A percentile compares a stretch with the other conserved stretches of the same genome.
Conservation (phyloP, 768 basidiomycete genomes). For the Peribolospora kevripleyi region DNA sequence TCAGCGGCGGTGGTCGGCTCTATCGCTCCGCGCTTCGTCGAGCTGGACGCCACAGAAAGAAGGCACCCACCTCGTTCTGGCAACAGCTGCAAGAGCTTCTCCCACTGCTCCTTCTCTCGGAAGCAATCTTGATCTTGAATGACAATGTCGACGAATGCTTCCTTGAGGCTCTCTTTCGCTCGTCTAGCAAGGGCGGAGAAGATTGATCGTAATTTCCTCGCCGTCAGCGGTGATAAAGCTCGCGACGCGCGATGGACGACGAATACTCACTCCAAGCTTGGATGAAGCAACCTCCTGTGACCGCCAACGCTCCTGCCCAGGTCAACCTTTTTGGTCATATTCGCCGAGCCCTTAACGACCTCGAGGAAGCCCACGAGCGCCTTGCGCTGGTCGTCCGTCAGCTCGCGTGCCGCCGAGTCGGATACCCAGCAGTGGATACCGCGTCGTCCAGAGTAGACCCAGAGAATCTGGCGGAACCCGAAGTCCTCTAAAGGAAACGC, state of each 20-base stretch:
- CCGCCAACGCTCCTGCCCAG: conserved; percentile 23
- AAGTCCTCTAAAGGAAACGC: conserved; percentile 36
- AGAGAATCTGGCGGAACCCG: conserved; percentile 67
- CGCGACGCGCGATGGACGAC: no score
- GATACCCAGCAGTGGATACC: conserved; percentile 98
- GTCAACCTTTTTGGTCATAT: conserved; percentile 59
- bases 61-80: conserved; percentile 31
- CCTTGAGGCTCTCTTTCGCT: conserved; percentile 20
- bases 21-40: no score
- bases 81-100: conserved; percentile 46
- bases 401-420: conserved; percentile 58
- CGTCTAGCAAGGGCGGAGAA: not conserved
- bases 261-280: conserved; percentile 38
- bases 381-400: conserved; percentile 75
- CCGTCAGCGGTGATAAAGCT: no score
- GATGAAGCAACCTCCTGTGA: conserved; percentile 32
- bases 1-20: no score
- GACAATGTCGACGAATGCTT: conserved; percentile 40
- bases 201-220: not conserved
- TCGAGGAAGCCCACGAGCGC: conserved; percentile 70
- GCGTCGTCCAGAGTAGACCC: conserved; percentile 96
- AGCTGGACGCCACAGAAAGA: not conserved
- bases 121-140: conserved; percentile 72
- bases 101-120: conserved; percentile 39
- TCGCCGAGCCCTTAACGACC: conserved; percentile 55